Base-by-base conservation (phyloP, 805 yeast species). In the Priceomyces castillae region DNA sequence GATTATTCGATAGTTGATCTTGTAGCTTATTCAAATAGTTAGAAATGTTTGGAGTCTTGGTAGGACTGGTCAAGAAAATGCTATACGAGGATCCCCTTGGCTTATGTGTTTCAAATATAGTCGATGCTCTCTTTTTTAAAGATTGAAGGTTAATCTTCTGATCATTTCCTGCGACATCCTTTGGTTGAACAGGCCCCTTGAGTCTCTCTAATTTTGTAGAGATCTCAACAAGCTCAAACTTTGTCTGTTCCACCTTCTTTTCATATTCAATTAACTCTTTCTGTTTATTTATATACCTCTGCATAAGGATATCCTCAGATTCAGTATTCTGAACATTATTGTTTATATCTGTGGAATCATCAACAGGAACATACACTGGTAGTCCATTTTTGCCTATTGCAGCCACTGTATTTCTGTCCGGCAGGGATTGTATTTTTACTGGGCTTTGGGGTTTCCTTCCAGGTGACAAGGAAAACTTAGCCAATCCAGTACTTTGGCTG, bases 401-500 rank as follows among this genome's bases (percentile, higher is more conserved):
- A 33, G 35, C 9, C 16, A 23, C 26, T 23, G 26, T 7, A 23
- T 10, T 23, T 23, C 10, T 23, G 10, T 6, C 10, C 10, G 6
- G 6, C 10, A 6, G 9, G 10, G 10, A 10, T 7, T 23, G 9
- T 23, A 10, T 23, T 23, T 7, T 23, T 10, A 23, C 9, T 10
- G 10, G 26, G 10, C 10, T 23, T 23, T 6, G 12, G 15, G 16
- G 7, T 18, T 20, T 23, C 23, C 42, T 51, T 18, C 26, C 37
- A 10, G 52, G 51, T 9, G 54, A 49, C 18, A 72, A 43, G 0
- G 74, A 59, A 50, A 76, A 73, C 48, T 74, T 76, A 14, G 66
- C 75, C 30, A 77, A 54, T 0, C 83, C 82, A 0, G 82, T 77
- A 5, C 74, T 62, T 46, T 73, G 77, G 49, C 81, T 75, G 11